These are phyloP conservation scores for Pleomassaria siparia DNA, from an alignment of 2,329 filamentous ascomycete genomes.

Conservation along the genomic window DNA sequence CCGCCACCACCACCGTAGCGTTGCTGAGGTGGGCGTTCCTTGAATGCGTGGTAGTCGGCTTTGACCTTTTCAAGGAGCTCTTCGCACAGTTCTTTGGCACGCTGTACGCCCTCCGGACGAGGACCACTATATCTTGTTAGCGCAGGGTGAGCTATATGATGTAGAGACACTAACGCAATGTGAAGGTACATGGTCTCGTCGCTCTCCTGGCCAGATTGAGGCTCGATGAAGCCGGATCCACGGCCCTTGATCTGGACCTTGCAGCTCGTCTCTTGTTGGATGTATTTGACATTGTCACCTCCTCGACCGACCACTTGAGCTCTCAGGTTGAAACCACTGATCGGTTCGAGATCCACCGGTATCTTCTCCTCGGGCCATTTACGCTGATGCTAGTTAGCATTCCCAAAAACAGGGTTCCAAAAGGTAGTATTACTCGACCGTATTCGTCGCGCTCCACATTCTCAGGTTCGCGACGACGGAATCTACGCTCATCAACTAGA, in stretches of 20 bases:
- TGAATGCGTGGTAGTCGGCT: slow-evolving; percentile 86
- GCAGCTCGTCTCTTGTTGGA: slow-evolving; percentile 92
- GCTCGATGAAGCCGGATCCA: slow-evolving; percentile 91
- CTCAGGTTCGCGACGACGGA: slow-evolving; percentile 79
- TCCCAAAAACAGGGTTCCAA: neutral
- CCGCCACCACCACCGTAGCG: slow-evolving; percentile 44
- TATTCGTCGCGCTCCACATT: slow-evolving; percentile 86
- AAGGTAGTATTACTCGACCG: slow-evolving; percentile 68
- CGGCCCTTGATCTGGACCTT: slow-evolving; percentile 98
- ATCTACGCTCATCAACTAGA: slow-evolving; percentile 89
- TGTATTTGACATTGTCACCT: slow-evolving; percentile 96
- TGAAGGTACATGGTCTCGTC: slow-evolving; percentile 97
- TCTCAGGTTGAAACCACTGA: slow-evolving; percentile 92
- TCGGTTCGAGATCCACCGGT: slow-evolving; percentile 83
- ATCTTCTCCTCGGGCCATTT: slow-evolving; percentile 99
- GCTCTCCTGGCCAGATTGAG: slow-evolving; percentile 82
- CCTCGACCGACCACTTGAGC: slow-evolving; percentile 95
- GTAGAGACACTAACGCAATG: slow-evolving; percentile 68
- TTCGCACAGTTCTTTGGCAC: slow-evolving; percentile 84
- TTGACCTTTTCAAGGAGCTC: slow-evolving; percentile 85
- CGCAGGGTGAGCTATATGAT: slow-evolving; percentile 3
- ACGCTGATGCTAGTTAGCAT: slow-evolving; percentile 59
- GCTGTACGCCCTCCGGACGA: slow-evolving; percentile 80
- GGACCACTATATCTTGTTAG: slow-evolving; percentile 65
- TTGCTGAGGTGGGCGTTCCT: slow-evolving; percentile 63